phyloP scores from a whole-genome alignment of 2,329 filamentous ascomycete genomes.

The Venturia effusa region DNA sequence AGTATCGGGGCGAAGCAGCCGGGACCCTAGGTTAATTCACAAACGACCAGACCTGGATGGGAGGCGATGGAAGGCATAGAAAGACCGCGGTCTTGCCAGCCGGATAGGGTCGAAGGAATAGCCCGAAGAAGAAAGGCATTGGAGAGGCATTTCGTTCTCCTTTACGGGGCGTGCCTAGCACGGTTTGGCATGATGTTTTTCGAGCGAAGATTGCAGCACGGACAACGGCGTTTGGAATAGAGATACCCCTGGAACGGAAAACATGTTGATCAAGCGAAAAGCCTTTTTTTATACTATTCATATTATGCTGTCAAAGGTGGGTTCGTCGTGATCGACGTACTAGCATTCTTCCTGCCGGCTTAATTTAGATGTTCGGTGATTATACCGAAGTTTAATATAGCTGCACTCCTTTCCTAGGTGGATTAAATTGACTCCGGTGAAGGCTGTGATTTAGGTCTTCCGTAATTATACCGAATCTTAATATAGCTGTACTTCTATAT shows the following conservation, averaged over 20 bases:
- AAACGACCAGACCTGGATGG: neutral
- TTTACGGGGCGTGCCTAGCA: neutral
- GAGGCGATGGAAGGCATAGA: neutral
- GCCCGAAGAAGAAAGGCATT: neutral
- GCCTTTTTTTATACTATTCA: neutral
- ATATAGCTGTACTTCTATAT: no score
- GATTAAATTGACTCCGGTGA: no score
- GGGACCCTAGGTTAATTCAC: neutral
- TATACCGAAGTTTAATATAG: no score
- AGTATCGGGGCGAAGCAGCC: neutral
- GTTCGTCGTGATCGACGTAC: no score
- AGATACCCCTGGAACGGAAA: neutral
- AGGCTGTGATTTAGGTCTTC: no score
- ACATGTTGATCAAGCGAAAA: neutral
- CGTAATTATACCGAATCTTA: no score
- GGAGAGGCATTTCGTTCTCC: neutral
- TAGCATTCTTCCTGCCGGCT: no score
- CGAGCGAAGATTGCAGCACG: neutral
- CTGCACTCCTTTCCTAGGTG: no score
- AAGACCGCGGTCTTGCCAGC: neutral
- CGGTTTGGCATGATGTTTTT: no score
- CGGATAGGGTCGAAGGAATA: no score
- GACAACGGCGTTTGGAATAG: neutral
- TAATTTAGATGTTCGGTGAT: no score
- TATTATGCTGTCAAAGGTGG: neutral